Conservation (phyloP, 148 eudicot species). For the Heliosperma pusillum region DNA sequence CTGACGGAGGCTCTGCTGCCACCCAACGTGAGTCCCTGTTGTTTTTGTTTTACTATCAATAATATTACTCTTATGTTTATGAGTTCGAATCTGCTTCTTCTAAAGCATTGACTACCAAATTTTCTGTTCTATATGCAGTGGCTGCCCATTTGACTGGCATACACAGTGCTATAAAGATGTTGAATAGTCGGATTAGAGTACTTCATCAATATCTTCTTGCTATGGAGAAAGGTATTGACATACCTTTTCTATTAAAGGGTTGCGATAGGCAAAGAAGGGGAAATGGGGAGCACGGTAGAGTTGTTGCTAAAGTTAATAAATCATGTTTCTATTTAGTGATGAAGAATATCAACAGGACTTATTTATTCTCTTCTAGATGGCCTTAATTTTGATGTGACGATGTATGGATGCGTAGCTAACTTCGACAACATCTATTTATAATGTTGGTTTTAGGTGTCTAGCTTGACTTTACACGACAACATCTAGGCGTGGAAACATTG, state of each 20-base stretch:
- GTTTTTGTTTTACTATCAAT: constrained; percentile 2
- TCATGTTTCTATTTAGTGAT: background rate
- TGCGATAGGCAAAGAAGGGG: background rate
- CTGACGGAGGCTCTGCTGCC: constrained; percentile 99
- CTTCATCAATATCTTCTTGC: constrained; percentile 84
- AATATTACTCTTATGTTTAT: background rate
- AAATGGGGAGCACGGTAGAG: background rate
- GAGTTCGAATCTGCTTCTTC: background rate
- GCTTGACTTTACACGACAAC: background rate
- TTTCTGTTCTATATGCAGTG: constrained; percentile 48
- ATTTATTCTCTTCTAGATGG: background rate
- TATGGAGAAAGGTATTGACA: constrained; percentile 66
- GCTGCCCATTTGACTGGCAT: constrained; percentile 94
- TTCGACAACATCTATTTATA: background rate
- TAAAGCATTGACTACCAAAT: background rate
- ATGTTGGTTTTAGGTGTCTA: background rate
- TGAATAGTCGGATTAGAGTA: constrained; percentile 83
- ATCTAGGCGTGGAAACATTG: background rate
- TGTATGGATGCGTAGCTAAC: background rate
- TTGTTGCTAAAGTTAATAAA: background rate
- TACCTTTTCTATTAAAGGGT: background rate
- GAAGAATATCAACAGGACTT: background rate
- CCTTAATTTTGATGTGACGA: background rate
- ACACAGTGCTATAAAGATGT: constrained; percentile 97
- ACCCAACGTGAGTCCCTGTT: constrained; percentile 65